Base-by-base conservation (phyloP, 192 early-diverging fungal species). In the Radiomyces spectabilis region DNA sequence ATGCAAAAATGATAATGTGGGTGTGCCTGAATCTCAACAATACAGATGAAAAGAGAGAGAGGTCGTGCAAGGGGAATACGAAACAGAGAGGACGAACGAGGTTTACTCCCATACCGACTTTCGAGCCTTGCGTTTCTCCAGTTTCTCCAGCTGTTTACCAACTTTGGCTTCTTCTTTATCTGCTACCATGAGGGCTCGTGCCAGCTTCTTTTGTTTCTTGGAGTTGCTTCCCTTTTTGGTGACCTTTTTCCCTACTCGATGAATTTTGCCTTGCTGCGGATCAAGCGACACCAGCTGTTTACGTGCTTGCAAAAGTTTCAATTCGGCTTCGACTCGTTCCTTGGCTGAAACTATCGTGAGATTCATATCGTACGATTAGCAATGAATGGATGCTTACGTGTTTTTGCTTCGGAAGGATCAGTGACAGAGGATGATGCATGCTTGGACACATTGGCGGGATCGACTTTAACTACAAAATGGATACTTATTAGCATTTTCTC, bases 201-300 rank as follows among this genome's bases (percentile, higher is more conserved):
- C 51, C 16, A 48, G 22, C 7, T 54, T 53, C 45, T 53, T 62
- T 40, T 62, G 43, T 34, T 62, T 62, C 30, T 62, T 62, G 4
- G 21, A 27, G n/a, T 30, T 62, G 1, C 24, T 45, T 6, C 2
- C 44, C 35, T 47, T 53, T 35, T 62, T 62, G 10, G 25, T 48
- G 15, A 31, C 47, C 5, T n/a, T 18, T 15, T 57, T 57, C 9
- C 45, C 41, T 9, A 48, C 52, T 48, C 55, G 39, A 24, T 53
- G 52, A 21, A 54, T 15, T 2, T 30, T 30, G 24, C 19, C 19
- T 48, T 48, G 13, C 33, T 52, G 6, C n/a, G 42, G 25, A 2
- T 15, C 12, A 13, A 54, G 38, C 19, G 52, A 44, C 0, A 57
- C 16, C 3, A 45, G 41, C 27, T 62, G 38, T 26, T 35, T 35